A percentile compares a stretch with the other conserved stretches of the same genome.
Evolutionary conservation across 495 filamentous ascomycete species (phyloP).

Genomic region (Hypoxylon subgilvum): DNA sequence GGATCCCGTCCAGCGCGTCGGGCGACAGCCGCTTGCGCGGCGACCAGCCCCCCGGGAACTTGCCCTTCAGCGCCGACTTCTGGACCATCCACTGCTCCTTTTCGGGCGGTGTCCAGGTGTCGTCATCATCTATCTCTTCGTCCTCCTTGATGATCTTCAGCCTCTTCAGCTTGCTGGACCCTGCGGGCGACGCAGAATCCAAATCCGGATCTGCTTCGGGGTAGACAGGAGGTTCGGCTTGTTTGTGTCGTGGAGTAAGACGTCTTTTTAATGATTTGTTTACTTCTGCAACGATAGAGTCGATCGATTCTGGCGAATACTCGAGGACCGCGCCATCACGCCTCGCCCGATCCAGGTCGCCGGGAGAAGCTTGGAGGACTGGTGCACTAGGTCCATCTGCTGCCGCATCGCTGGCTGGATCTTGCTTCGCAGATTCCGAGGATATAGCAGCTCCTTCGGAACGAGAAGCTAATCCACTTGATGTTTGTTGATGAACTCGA

Average conservation of each 20-base stretch:
- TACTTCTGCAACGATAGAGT: slow-evolving; percentile 22
- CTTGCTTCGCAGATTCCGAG: background rate
- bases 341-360: slow-evolving; percentile 19
- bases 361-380: slow-evolving; percentile 2
- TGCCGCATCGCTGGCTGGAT: background rate
- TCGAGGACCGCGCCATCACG: slow-evolving; percentile 39
- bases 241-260: background rate
- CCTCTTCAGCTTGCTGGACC: slow-evolving; percentile 27
- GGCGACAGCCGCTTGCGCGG: slow-evolving; percentile 88
- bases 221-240: background rate
- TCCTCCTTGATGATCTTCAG: slow-evolving; percentile 29
- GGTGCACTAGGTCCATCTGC: background rate
- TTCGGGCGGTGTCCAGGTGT: background rate
- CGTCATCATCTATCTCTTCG: background rate
- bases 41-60: slow-evolving; percentile 80
- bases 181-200: background rate
- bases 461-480: background rate
- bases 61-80: slow-evolving; percentile 69
- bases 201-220: background rate
- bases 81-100: slow-evolving; percentile 71
- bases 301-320: slow-evolving; percentile 42
- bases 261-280: background rate
- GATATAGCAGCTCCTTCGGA: background rate
- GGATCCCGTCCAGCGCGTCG: slow-evolving; percentile 85
- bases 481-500: slow-evolving; percentile 6